Evolutionary conservation across 129 eudicot species (phyloP), one percentile per base, ranked within the genome.

Genomic region (sunflower (Helianthus annuus)): DNA sequence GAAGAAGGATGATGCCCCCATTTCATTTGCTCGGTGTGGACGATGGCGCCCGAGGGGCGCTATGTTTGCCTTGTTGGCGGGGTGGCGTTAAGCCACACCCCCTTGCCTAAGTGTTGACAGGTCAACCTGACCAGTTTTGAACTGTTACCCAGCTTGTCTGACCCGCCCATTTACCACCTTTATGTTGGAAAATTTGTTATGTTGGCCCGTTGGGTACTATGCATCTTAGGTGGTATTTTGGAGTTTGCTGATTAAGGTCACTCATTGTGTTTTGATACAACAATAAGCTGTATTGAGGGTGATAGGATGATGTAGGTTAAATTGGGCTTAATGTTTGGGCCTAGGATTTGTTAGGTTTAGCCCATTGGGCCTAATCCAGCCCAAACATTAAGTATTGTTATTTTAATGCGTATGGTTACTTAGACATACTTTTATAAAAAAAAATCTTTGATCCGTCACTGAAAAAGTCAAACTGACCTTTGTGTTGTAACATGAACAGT

Each of bases 401-500:
- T n/a, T n/a, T 19, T 7, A 54, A 15, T 17, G 32, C 32, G 1
- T 54, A 10, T 1, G 64, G 38, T 10, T 5, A 39, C 44, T 39
- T 38, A 12, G 39, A 29, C 40, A 24, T 59, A 4, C 1, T 13
- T 27, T 11, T 10, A 27, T 4, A 27, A 59, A 27, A 34, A 27
- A 34, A 61, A 19, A 61, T 12, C 11, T 61, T 61, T 15, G 45
- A 61, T 34, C 10, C 11, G n/a, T 29, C 32, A 56, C 14, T 48
- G 62, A 72, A 46, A 38, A n/a, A 39, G 11, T 16, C 40, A 39
- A 55, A 48, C 49, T 48, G 64, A 64, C 34, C 3, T 59, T 57
- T 75, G 10, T 63, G 77, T 40, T 78, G 22, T 73, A 29, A 8
- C 44, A 4, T 84, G 67, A 29, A 76, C 85, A 94, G 98, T 94